Evolutionary conservation across 1,284 basidiomycete species (phyloP).

Genomic region (Cutaneotrichosporon cavernicola): DNA sequence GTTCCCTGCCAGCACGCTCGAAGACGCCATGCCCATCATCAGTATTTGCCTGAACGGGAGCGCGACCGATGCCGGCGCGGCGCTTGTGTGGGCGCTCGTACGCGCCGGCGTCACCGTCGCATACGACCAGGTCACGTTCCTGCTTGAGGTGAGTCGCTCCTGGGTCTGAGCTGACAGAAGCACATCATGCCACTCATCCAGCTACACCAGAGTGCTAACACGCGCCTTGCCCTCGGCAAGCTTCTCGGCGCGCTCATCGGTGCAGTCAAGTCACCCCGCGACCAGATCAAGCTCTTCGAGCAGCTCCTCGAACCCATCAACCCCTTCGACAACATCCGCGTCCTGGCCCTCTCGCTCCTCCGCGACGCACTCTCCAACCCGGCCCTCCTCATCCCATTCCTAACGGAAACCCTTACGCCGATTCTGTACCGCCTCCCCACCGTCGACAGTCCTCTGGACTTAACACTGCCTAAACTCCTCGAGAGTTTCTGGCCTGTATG

Average conservation of each 20-base stretch:
- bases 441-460: slow-evolving; percentile 18
- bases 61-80: slow-evolving; percentile 33
- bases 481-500: slow-evolving; percentile 31
- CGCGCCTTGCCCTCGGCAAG: slow-evolving; percentile 38
- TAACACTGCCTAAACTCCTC: slow-evolving; percentile 24
- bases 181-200: slow-evolving; percentile 41
- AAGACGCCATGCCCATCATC: slow-evolving; percentile 38
- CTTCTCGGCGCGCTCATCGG: slow-evolving; percentile 36
- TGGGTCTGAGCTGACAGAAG: slow-evolving; percentile 1
- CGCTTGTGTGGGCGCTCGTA: slow-evolving; percentile 28
- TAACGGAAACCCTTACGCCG: slow-evolving; percentile 24
- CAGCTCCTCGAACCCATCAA: slow-evolving; percentile 45
- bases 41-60: slow-evolving; percentile 21
- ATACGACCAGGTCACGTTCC: slow-evolving; percentile 34
- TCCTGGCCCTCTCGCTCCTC: slow-evolving; percentile 35
- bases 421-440: slow-evolving; percentile 29
- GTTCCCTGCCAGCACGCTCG: slow-evolving; percentile 17
- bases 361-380: slow-evolving; percentile 32
- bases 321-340: slow-evolving; percentile 42
- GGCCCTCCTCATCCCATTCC: slow-evolving; percentile 17
- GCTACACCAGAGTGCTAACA: slow-evolving; percentile 28
- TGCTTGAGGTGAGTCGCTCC: slow-evolving; percentile 36
- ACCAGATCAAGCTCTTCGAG: slow-evolving; percentile 35
- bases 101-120: slow-evolving; percentile 18
- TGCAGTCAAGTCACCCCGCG: slow-evolving; percentile 12